A percentile compares a stretch with the other conserved stretches of the same genome.
Conservation (phyloP, 208 protist genomes). For the Lotmaria passim region DNA sequence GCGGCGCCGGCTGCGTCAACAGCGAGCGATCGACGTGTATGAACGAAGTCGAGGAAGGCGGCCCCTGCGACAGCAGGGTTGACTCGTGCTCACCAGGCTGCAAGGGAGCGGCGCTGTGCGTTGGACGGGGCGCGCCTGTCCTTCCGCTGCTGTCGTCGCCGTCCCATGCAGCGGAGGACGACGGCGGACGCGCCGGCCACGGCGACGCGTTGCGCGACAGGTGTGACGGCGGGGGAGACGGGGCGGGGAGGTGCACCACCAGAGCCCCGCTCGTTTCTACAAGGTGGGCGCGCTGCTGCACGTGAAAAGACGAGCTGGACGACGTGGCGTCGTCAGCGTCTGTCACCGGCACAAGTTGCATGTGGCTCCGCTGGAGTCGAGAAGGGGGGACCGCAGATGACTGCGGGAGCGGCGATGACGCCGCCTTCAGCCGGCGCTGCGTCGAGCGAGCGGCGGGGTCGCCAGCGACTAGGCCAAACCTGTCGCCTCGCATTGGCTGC, state of each 20-base stretch:
- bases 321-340: slow-evolving; percentile 19
- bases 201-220: slow-evolving; percentile 4
- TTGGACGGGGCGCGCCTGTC: not conserved
- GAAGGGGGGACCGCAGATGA: not conserved
- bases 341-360: slow-evolving; percentile 30
- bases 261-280: slow-evolving; percentile 14
- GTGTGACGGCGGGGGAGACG: slow-evolving; percentile 28
- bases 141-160: not conserved
- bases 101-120: slow-evolving; percentile 4
- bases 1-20: slow-evolving; percentile 15
- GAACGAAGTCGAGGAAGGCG: slow-evolving; percentile 28
- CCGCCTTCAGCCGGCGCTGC: not conserved
- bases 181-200: slow-evolving; percentile 9
- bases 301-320: slow-evolving; percentile 27
- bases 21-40: slow-evolving; percentile 34
- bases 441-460: not conserved
- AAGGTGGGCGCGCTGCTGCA: slow-evolving; percentile 21
- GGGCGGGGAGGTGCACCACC: slow-evolving; percentile 33
- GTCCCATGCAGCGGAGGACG: not conserved
- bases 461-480: not conserved
- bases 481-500: not conserved
- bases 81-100: not conserved
- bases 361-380: slow-evolving; percentile 7
- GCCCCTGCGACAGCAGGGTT: not conserved
- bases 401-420: not conserved